Evolutionary conservation across 192 early-diverging fungal species (phyloP).

Genomic region (Radiomyces spectabilis): DNA sequence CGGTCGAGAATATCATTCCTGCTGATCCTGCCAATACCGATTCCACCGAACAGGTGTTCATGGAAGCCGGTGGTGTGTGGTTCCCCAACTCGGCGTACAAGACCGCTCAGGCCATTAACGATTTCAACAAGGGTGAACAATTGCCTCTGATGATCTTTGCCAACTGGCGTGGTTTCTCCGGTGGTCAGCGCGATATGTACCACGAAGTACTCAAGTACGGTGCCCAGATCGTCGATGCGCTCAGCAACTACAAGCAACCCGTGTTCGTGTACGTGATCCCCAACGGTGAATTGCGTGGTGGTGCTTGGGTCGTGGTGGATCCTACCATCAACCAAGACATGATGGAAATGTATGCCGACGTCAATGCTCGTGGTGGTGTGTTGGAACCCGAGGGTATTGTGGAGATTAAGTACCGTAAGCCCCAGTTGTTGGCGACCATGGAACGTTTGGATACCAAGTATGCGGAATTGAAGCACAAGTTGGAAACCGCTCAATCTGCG

Average conservation of each 20-base stretch:
- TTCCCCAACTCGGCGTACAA: slow-evolving; percentile 99
- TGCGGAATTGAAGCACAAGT: slow-evolving; percentile 56
- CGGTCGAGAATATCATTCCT: slow-evolving; percentile 83
- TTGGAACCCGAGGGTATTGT: slow-evolving; percentile 96
- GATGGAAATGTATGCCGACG: slow-evolving; percentile 99
- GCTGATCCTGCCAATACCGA: slow-evolving; percentile 92
- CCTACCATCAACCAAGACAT: slow-evolving; percentile 92
- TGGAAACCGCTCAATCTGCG: slow-evolving; percentile 43
- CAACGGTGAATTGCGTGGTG: slow-evolving; percentile 94
- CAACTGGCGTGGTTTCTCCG: slow-evolving; percentile 99
- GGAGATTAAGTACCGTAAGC: slow-evolving; percentile 96
- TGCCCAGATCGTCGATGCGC: slow-evolving; percentile 94
- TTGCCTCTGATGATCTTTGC: slow-evolving; percentile 98
- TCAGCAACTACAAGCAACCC: slow-evolving; percentile 92
- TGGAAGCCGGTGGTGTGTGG: slow-evolving; percentile 96
- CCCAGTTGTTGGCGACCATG: slow-evolving; percentile 88
- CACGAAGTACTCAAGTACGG: slow-evolving; percentile 98
- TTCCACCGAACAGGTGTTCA: slow-evolving; percentile 81
- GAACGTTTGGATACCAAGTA: slow-evolving; percentile 84
- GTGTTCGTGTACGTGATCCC: slow-evolving; percentile 95
- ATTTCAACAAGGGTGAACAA: slow-evolving; percentile 98
- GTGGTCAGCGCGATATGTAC: slow-evolving; percentile 98
- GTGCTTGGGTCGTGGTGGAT: slow-evolving; percentile 97
- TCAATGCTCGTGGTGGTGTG: slow-evolving; percentile 86
- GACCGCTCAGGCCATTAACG: slow-evolving; percentile 97